Conservation (phyloP, 2,329 filamentous ascomycete species). For the Graphilbum sp. region DNA sequence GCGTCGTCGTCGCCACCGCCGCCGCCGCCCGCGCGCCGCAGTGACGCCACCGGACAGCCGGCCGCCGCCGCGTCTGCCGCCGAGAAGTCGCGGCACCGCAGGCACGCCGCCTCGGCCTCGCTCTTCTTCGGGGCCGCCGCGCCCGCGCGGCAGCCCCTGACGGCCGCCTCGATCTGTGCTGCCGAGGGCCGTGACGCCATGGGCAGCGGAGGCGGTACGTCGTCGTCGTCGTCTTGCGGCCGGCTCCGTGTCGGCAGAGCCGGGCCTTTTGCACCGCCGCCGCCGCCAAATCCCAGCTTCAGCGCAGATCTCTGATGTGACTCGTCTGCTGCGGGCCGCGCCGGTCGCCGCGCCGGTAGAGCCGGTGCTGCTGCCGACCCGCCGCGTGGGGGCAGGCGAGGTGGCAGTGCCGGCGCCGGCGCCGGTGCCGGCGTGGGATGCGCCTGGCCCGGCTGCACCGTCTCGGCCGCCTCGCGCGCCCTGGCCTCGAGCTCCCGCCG, state of each 20-base stretch:
- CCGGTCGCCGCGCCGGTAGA: slow-evolving; percentile 22
- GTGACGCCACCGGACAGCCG: slow-evolving; percentile 53
- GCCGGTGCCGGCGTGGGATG: too few species aligned
- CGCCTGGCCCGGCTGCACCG: too few species aligned
- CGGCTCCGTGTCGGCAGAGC: background rate
- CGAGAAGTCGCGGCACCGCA: slow-evolving; percentile 79
- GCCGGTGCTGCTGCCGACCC: background rate
- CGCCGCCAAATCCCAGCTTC: slow-evolving; percentile 13
- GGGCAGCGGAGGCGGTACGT: slow-evolving; percentile 35
- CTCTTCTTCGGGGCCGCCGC: background rate
- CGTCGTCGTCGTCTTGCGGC: slow-evolving; percentile 10
- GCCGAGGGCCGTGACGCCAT: slow-evolving; percentile 33
- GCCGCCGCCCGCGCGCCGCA: slow-evolving; percentile 49
- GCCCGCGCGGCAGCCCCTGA: background rate
- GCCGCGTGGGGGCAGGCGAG: slow-evolving; percentile 5
- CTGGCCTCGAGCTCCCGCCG: slow-evolving; percentile 34
- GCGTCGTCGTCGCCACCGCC: too few species aligned
- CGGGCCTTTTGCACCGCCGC: background rate
- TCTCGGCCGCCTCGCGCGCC: too few species aligned
- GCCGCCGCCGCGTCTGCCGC: slow-evolving; percentile 62
- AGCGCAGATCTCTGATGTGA: slow-evolving; percentile 34
- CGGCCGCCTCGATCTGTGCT: slow-evolving; percentile 31
- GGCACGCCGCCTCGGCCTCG: slow-evolving; percentile 32
- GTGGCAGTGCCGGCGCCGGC: background rate
- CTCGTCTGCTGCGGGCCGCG: slow-evolving; percentile 20